phyloP scores from a whole-genome alignment of 208 protist species.

The Leishmania tarentolae region DNA sequence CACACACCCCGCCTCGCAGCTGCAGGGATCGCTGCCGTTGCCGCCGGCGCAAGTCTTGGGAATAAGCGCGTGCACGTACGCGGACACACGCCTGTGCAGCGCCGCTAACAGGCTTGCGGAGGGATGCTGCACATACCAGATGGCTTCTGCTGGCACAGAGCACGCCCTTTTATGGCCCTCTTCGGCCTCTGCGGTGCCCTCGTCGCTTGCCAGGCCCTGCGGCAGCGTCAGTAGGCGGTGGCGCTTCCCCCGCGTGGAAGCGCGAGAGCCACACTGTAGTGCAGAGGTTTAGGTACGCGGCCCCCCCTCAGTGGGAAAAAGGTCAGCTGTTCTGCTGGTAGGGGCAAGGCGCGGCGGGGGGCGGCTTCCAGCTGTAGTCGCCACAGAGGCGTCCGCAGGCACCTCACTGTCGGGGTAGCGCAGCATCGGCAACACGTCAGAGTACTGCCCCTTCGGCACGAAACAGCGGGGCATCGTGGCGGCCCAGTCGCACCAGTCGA shows the following conservation, averaged over 20 bases:
- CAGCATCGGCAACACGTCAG: slow-evolving; percentile 43
- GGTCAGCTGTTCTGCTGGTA: not conserved
- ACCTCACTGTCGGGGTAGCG: slow-evolving; percentile 22
- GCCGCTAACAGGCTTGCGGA: slow-evolving; percentile 15
- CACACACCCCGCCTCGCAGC: slow-evolving; percentile 20
- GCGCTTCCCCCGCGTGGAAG: slow-evolving; percentile 25
- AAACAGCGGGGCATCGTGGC: slow-evolving; percentile 25
- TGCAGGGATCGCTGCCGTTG: slow-evolving; percentile 1
- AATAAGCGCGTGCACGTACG: slow-evolving; percentile 24
- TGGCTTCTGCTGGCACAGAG: not conserved
- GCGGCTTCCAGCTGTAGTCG: not conserved
- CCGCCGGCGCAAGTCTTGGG: slow-evolving; percentile 9
- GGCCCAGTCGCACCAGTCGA: slow-evolving; percentile 28
- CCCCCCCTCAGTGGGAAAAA: slow-evolving; percentile 27
- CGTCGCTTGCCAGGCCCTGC: slow-evolving; percentile 2
- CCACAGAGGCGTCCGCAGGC: not conserved
- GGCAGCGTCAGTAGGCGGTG: slow-evolving; percentile 11
- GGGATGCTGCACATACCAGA: slow-evolving; percentile 26
- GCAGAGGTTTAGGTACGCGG: slow-evolving; percentile 37
- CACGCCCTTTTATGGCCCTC: not conserved
- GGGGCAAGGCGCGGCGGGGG: not conserved
- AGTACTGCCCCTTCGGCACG: slow-evolving; percentile 34
- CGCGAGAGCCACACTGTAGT: slow-evolving; percentile 38
- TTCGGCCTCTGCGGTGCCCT: not conserved
- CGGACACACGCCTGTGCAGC: slow-evolving; percentile 29